Base-by-base conservation (phyloP, 108 stramenopile genomes). In the Nannochloropsis gaditana region DNA sequence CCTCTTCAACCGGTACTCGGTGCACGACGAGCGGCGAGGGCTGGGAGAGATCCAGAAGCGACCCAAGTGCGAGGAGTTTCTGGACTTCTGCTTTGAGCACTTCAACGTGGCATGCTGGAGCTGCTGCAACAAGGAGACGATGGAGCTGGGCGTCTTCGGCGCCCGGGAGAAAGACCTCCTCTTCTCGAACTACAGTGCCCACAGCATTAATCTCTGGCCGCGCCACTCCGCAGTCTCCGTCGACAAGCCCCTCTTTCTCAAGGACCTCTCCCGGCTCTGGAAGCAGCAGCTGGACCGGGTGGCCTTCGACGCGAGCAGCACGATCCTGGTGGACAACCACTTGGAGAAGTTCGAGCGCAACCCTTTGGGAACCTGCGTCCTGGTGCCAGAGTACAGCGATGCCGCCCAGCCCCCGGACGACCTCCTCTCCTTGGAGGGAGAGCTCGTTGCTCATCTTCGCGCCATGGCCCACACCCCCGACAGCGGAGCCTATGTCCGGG, bases 291-390 rank as follows among this genome's bases (percentile, higher is more conserved):
- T 50, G 47, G 47, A 50, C 11, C 10, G 47, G 47, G 47, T 50
- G 15, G 47, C 11, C 11, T 50, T 11, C 15, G 80, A 42, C 6
- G 43, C 79, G 11, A 31, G 42, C 19, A 84, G 44, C 43, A 84
- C 84, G 44, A 21, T 87, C 15, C 79, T 87, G 11, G 11, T 87
- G 41, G 86, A 87, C 80, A 87, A 87, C 84, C 86, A 87, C 21
- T 42, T 83, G 43, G 86, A 87, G 44, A 87, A 87, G 80, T 87
- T 87, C 47, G 86, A 87, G 86, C 83, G 83, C 9, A 87, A 87
- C 45, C n/a, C 83, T 0, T 21, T 87, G 73, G 44, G 73, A 9
- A 80, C 44, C 44, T 87, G 86, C 45, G 80, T 84, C 17, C 43
- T 87, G 43, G 84, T 87, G 43, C 79, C 83, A 1, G 84, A 84